phyloP scores from a whole-genome alignment of 2,329 filamentous ascomycete genomes.

The Aureobasidium pullulans region DNA sequence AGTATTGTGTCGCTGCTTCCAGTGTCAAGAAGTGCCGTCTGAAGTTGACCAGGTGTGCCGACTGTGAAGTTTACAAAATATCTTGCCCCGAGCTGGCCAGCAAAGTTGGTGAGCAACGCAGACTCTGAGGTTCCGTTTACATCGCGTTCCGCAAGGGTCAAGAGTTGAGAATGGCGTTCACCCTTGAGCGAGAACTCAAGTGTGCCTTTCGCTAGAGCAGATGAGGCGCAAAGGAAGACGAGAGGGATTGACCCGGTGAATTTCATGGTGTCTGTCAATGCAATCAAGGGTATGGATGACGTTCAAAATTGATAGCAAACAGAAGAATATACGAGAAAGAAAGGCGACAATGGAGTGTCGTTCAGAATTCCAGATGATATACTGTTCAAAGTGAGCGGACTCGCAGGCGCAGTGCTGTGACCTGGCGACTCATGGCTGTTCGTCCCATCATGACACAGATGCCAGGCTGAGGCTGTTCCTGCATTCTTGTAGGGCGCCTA shows the following conservation, averaged over 20 bases:
- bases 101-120: background rate
- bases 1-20: constrained; percentile 29
- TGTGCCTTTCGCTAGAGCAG: background rate
- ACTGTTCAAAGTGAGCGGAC: background rate
- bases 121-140: background rate
- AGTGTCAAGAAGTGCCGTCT: constrained; percentile 28
- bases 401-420: background rate
- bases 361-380: background rate
- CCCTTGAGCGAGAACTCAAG: background rate
- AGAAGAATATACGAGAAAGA: background rate
- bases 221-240: background rate
- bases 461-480: background rate
- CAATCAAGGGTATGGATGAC: background rate
- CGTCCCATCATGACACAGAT: background rate
- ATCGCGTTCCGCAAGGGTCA: background rate
- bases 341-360: background rate
- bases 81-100: background rate
- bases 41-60: constrained; percentile 26
- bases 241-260: background rate
- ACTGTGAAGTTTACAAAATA: constrained; percentile 20
- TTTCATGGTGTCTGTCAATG: background rate
- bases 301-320: too few relatives aligned
- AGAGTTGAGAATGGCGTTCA: background rate
- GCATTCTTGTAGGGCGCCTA: background rate
- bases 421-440: background rate